Evolutionary conservation across 345 rosid species (phyloP).

Genomic region (Rubroshorea leprosula): DNA sequence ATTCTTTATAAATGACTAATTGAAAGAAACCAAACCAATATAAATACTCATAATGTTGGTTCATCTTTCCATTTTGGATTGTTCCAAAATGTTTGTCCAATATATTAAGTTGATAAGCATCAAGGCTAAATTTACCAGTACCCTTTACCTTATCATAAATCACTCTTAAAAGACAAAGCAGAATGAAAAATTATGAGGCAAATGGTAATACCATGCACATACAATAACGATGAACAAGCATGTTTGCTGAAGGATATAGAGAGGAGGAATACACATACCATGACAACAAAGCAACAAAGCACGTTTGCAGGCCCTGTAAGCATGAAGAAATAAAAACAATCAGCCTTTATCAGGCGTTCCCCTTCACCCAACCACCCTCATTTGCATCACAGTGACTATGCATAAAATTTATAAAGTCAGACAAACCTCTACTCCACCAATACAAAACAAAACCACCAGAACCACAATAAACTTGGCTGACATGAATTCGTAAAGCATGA

Average conservation of each 20-base stretch:
- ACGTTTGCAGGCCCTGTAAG: constrained; percentile 90
- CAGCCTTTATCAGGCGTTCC: constrained; percentile 16
- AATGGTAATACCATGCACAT: too few relatives aligned
- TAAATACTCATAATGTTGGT: background rate
- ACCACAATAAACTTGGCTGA: constrained; percentile 88
- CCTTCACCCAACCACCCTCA: background rate
- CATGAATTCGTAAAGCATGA: constrained; percentile 98
- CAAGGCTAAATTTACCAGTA: too few relatives aligned
- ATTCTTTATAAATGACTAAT: background rate
- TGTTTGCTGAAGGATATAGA: background rate
- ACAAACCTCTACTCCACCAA: constrained; percentile 92
- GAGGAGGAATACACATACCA: constrained; percentile 45
- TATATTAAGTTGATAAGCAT: too few relatives aligned
- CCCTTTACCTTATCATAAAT: too few relatives aligned
- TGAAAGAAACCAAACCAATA: background rate
- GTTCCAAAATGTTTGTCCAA: background rate
- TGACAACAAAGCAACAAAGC: constrained; percentile 82
- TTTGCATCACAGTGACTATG: background rate
- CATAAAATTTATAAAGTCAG: background rate
- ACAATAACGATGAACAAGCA: background rate
- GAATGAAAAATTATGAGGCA: too few relatives aligned
- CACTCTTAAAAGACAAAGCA: too few relatives aligned
- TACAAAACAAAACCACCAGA: constrained; percentile 89
- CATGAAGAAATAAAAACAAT: constrained; percentile 25
- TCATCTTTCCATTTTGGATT: background rate